Conservation (phyloP, 345 rosid species). For the Erodium maritimum region DNA sequence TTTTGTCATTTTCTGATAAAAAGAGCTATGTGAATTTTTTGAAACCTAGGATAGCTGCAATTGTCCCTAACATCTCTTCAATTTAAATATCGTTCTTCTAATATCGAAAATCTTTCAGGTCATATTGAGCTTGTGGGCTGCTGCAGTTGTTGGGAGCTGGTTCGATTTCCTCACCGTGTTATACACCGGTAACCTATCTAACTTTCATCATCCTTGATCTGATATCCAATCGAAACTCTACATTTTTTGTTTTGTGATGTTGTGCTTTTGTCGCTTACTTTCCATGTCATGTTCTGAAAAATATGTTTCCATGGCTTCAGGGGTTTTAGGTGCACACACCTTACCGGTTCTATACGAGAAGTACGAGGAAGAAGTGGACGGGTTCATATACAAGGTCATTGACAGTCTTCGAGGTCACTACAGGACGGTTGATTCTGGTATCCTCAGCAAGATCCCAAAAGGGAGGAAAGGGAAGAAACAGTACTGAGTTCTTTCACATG, state of each 20-base stretch:
- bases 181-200: slow-evolving; percentile 50
- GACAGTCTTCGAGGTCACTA: slow-evolving; percentile 48
- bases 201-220: too few species aligned
- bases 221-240: too few species aligned
- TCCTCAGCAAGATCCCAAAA: slow-evolving; percentile 54
- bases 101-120: slow-evolving; percentile 31
- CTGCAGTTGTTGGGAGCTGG: slow-evolving; percentile 82
- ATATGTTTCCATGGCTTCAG: slow-evolving; percentile 11
- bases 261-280: too few species aligned
- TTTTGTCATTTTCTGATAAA: too few species aligned
- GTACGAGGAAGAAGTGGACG: slow-evolving; percentile 70
- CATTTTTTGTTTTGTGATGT: too few species aligned
- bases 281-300: not conserved
- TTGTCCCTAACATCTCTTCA: not conserved
- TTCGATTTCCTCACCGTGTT: slow-evolving; percentile 84
- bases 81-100: not conserved
- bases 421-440: slow-evolving; percentile 43
- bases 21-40: too few species aligned
- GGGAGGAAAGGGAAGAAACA: slow-evolving; percentile 56
- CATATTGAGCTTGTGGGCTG: slow-evolving; percentile 45
- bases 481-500: slow-evolving; percentile 22
- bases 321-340: slow-evolving; percentile 87
- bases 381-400: slow-evolving; percentile 35
- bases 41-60: too few species aligned
- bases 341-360: slow-evolving; percentile 81